Conservation (phyloP, 2,329 filamentous ascomycete genomes). For the Phialophora chinensis region DNA sequence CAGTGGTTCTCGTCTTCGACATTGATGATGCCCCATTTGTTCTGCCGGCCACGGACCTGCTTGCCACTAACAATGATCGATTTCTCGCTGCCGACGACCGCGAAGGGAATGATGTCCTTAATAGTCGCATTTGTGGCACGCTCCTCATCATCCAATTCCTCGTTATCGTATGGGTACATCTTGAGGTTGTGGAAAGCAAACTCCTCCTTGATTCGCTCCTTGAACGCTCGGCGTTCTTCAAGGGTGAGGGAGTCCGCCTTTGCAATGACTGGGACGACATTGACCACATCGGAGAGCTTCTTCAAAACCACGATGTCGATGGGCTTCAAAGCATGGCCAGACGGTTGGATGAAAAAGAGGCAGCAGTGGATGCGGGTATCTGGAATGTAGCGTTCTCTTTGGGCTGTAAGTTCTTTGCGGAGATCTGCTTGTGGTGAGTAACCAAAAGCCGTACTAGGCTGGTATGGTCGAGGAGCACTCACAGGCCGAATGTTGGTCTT, state of each 20-base stretch:
- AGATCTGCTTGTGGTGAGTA: slow-evolving; percentile 62
- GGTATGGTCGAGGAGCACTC: not conserved
- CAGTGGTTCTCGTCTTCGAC: slow-evolving; percentile 99
- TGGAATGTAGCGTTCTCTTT: slow-evolving; percentile 98
- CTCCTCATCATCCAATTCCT: slow-evolving; percentile 98
- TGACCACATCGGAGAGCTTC: slow-evolving; percentile 99
- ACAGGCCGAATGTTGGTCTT: slow-evolving; percentile 97
- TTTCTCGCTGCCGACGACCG: slow-evolving; percentile 97
- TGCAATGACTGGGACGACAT: slow-evolving; percentile 97
- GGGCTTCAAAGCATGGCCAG: slow-evolving; percentile 96
- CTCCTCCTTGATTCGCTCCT: slow-evolving; percentile 99
- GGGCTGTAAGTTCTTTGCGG: slow-evolving; percentile 97
- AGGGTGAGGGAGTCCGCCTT: slow-evolving; percentile 96
- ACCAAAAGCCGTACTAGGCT: not conserved
- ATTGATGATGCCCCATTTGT: slow-evolving; percentile 99
- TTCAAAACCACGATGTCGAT: slow-evolving; percentile 99
- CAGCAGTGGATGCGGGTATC: slow-evolving; percentile 99
- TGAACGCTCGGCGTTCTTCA: slow-evolving; percentile 94
- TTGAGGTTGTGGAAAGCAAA: slow-evolving; percentile 99
- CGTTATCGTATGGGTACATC: slow-evolving; percentile 99
- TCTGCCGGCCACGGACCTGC: slow-evolving; percentile 96
- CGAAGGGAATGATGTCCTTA: slow-evolving; percentile 97
- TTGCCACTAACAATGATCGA: slow-evolving; percentile 96
- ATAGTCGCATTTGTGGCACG: slow-evolving; percentile 91
- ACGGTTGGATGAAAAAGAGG: slow-evolving; percentile 99